Evolutionary conservation across 1,284 basidiomycete species (phyloP).

Genomic region (Trichosporon ovoides): DNA sequence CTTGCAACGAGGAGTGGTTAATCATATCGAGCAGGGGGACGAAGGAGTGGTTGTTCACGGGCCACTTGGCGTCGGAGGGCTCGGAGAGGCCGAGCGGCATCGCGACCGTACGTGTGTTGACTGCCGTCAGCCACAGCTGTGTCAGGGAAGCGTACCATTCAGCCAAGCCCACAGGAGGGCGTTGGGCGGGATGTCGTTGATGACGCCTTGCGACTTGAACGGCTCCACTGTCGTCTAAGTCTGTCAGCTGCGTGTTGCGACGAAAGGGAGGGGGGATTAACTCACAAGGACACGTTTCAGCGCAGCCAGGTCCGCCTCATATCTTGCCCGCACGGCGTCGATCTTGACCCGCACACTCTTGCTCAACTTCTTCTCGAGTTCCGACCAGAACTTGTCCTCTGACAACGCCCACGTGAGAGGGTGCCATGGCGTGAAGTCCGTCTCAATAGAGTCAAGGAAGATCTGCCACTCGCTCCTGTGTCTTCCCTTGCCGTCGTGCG

Average conservation of each 20-base stretch:
- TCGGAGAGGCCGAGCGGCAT: constrained; percentile 61
- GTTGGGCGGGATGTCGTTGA: constrained; percentile 26
- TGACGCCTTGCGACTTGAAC: constrained; percentile 32
- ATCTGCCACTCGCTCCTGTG: constrained; percentile 58
- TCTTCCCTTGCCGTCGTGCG: constrained; percentile 49
- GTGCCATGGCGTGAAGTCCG: constrained; percentile 60
- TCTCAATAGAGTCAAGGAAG: constrained; percentile 68
- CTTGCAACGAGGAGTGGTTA: constrained; percentile 58
- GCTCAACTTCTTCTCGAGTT: constrained; percentile 50
- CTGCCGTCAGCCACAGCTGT: constrained; percentile 48
- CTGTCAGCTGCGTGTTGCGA: too few species aligned
- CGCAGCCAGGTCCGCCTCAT: constrained; percentile 57
- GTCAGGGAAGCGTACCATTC: constrained; percentile 55
- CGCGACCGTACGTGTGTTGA: constrained; percentile 81
- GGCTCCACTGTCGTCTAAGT: constrained; percentile 19
- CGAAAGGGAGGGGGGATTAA: neutral
- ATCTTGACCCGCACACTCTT: constrained; percentile 54
- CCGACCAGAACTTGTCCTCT: constrained; percentile 25
- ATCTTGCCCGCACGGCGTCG: constrained; percentile 54
- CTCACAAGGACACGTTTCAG: constrained; percentile 46
- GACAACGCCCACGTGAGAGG: constrained; percentile 66
- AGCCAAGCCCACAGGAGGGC: constrained; percentile 81
- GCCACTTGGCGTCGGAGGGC: constrained; percentile 39
- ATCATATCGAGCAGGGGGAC: constrained; percentile 81
- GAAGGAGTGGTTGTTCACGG: constrained; percentile 65